Evolutionary conservation across 2,329 filamentous ascomycete species (phyloP), one percentile per base, ranked within the genome.

Genomic region (Neofusicoccum cordaticola): DNA sequence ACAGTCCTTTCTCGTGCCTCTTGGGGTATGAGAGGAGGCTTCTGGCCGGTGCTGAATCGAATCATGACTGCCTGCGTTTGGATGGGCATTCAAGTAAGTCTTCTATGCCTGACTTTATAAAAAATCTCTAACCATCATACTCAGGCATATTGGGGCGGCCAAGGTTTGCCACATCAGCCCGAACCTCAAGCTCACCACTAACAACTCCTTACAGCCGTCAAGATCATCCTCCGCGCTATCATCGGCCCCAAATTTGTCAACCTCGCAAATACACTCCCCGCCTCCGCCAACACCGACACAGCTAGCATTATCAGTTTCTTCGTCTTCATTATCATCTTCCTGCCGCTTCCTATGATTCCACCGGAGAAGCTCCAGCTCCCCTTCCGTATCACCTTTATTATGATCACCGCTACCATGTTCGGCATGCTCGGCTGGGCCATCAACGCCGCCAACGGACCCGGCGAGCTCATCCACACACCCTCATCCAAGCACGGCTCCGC

Each of bases 361-460:
- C 81, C 82, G 3, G 80, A 80, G 0, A 83, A 84, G 66, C 72
- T 80, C 44, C 67, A 81, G n/a, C 77, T 80, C 8, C 80, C 75
- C 51, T 69, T 76, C 7, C 81, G 79, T 68, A 82, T 79, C 64
- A 78, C 77, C n/a, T 22, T 80, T 9, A 79, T 77, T 19, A 84
- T 84, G 81, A 56, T 83, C 15, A 71, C 72, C 42, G 34, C 50
- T 3, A 61, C 56, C 34, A 60, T 61, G 63, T 57, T 65, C 22
- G 56, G 63, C n/a, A 52, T 65, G 53, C 56, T 84, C 73, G 80
- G 80, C 47, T 83, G 82, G 82, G 76, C 80, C 1, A 69, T 83
- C 3, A 69, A 44, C 45, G 42, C 76, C 3, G 76, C 76, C 1
- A 80, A 80, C 1, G 74, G 75, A 0, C 41, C 62, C 15, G 52